Evolutionary conservation across 805 yeast species (phyloP).

Genomic region (Starmerella floris): DNA sequence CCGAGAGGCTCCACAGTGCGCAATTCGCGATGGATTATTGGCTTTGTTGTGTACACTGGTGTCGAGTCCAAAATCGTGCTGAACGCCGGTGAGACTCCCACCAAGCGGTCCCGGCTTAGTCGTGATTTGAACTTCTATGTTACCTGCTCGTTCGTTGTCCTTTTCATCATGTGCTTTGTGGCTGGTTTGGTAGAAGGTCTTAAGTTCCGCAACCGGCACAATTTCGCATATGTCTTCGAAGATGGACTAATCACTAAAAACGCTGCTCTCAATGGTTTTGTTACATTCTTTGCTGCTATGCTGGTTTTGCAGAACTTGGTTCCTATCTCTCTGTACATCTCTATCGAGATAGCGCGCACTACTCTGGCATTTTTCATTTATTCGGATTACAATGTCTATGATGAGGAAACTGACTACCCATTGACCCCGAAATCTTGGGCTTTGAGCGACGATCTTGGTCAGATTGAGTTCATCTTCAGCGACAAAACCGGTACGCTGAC

Average conservation of each 20-base stretch:
- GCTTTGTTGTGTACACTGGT: slow-evolving; percentile 66
- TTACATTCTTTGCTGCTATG: slow-evolving; percentile 57
- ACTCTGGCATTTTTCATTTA: slow-evolving; percentile 63
- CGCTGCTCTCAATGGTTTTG: slow-evolving; percentile 51
- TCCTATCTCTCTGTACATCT: slow-evolving; percentile 66
- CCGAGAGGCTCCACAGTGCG: slow-evolving; percentile 61
- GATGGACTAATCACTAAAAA: slow-evolving; percentile 45
- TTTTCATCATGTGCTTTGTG: slow-evolving; percentile 53
- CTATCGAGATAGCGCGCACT: slow-evolving; percentile 68
- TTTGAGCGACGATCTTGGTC: slow-evolving; percentile 73
- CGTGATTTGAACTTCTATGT: slow-evolving; percentile 57
- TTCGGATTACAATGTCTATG: slow-evolving; percentile 57
- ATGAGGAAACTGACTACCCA: slow-evolving; percentile 54
- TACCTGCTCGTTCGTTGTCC: slow-evolving; percentile 43
- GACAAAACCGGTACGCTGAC: slow-evolving; percentile 79
- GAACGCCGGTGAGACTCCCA: slow-evolving; percentile 67
- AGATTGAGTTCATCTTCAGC: slow-evolving; percentile 66
- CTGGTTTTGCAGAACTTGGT: slow-evolving; percentile 65
- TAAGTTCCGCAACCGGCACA: slow-evolving; percentile 36
- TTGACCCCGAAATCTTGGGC: slow-evolving; percentile 75
- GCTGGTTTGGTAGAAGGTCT: slow-evolving; percentile 62
- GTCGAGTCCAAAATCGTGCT: slow-evolving; percentile 62
- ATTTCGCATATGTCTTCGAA: slow-evolving; percentile 43
- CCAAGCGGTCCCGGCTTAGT: slow-evolving; percentile 52
- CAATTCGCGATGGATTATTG: slow-evolving; percentile 65